Evolutionary conservation across 1,284 basidiomycete species (phyloP).

Genomic region (Cutaneotrichosporon cavernicola): DNA sequence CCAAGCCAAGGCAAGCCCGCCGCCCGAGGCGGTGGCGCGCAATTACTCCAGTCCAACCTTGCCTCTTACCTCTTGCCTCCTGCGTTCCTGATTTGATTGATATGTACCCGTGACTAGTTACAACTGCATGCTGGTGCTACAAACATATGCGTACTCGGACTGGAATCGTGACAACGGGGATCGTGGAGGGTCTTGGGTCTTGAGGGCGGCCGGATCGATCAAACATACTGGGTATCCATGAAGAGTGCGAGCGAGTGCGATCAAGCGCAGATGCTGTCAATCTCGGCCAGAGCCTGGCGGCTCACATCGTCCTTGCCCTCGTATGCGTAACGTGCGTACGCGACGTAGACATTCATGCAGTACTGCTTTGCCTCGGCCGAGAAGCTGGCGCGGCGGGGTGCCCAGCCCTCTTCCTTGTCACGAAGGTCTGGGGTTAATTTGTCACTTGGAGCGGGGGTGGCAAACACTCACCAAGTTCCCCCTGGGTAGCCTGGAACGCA

Average conservation of each 20-base stretch:
- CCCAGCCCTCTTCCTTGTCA: neutral
- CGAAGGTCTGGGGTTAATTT: conserved; percentile 1
- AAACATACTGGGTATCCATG: neutral
- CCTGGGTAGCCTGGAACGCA: conserved; percentile 1
- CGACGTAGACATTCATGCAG: conserved; percentile 10
- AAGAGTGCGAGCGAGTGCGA: neutral
- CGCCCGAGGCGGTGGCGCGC: too few species aligned
- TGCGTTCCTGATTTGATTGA: too few species aligned
- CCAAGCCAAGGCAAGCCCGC: too few species aligned
- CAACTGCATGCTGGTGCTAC: conserved; percentile 1
- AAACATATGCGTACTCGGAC: neutral
- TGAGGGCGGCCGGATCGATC: neutral
- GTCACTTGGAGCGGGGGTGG: too few species aligned
- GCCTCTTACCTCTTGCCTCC: too few species aligned
- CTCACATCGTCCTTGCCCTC: conserved; percentile 3
- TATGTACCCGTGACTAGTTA: neutral
- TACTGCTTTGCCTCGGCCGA: conserved; percentile 9
- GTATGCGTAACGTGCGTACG: neutral
- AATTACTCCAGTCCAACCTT: too few species aligned
- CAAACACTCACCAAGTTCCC: conserved; percentile 6
- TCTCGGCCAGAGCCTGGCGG: conserved; percentile 5
- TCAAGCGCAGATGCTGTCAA: neutral
- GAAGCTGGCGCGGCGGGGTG: neutral
- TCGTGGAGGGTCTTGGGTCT: neutral
- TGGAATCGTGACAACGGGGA: neutral